Conservation (phyloP, 164 flowering plant species). For the Dillenia turbinata region DNA sequence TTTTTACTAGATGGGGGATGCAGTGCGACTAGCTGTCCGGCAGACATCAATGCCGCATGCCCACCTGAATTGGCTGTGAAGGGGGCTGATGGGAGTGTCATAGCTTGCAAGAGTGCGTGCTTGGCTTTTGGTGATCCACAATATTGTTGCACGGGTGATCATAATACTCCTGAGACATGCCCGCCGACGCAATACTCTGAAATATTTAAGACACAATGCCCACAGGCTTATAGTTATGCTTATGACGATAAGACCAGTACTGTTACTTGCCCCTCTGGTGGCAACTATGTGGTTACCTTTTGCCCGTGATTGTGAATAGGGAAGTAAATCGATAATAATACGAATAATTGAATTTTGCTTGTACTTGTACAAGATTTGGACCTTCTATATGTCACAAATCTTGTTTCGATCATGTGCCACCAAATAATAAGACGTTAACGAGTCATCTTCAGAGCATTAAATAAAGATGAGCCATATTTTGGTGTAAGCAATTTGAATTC, state of each 20-base stretch:
- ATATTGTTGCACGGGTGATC: conserved; percentile 17
- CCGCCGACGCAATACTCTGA: conserved; percentile 10
- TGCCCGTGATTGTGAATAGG: too few species aligned
- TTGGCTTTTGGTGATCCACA: conserved; percentile 6
- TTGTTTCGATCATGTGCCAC: too few species aligned
- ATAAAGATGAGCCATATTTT: too few species aligned
- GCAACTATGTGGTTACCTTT: too few species aligned
- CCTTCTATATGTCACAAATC: too few species aligned
- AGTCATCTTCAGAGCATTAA: too few species aligned
- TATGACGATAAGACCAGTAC: not conserved
- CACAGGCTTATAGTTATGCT: conserved; percentile 18
- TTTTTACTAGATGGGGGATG: not conserved
- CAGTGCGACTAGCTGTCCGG: not conserved
- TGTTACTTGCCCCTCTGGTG: too few species aligned
- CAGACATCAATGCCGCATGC: not conserved
- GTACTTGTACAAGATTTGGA: too few species aligned
- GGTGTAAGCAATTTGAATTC: too few species aligned
- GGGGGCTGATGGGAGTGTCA: not conserved
- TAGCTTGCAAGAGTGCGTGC: conserved; percentile 24
- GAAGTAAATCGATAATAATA: too few species aligned
- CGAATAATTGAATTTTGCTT: too few species aligned
- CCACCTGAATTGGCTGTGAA: not conserved
- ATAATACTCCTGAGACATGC: conserved; percentile 11
- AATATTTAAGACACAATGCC: conserved; percentile 19
- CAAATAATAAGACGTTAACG: too few species aligned